phyloP scores from a whole-genome alignment of 768 basidiomycete genomes.

The Exidia glandulosa region DNA sequence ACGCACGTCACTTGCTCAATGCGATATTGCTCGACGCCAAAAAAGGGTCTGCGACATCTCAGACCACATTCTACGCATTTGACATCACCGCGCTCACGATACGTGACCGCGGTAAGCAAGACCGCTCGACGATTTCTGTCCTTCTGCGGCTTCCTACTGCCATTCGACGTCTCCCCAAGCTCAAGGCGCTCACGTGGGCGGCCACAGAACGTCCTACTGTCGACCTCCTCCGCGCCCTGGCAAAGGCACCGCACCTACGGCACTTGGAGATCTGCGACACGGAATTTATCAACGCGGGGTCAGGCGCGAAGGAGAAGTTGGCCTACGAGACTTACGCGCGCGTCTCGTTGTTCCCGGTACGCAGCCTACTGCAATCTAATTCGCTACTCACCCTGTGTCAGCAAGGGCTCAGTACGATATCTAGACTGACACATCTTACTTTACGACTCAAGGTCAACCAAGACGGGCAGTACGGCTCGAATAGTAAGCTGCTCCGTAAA shows the following conservation, averaged over 20 bases:
- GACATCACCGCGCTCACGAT: background rate
- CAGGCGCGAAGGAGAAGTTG: background rate
- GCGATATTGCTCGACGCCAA: background rate
- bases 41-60: background rate
- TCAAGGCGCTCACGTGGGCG: background rate
- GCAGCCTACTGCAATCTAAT: background rate
- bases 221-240: background rate
- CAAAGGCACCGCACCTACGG: background rate
- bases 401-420: too few relatives aligned
- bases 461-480: too few relatives aligned
- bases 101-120: background rate
- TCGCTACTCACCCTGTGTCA: background rate
- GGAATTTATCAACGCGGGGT: background rate
- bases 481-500: background rate
- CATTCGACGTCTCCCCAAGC: background rate
- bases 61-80: background rate
- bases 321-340: background rate
- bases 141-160: background rate
- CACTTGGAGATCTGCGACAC: background rate
- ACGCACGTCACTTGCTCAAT: background rate
- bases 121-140: background rate
- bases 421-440: background rate
- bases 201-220: background rate
- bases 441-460: background rate
- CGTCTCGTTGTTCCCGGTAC: background rate